Evolutionary conservation across 2,329 filamentous ascomycete species (phyloP).

Genomic region (Microcera coccophila): DNA sequence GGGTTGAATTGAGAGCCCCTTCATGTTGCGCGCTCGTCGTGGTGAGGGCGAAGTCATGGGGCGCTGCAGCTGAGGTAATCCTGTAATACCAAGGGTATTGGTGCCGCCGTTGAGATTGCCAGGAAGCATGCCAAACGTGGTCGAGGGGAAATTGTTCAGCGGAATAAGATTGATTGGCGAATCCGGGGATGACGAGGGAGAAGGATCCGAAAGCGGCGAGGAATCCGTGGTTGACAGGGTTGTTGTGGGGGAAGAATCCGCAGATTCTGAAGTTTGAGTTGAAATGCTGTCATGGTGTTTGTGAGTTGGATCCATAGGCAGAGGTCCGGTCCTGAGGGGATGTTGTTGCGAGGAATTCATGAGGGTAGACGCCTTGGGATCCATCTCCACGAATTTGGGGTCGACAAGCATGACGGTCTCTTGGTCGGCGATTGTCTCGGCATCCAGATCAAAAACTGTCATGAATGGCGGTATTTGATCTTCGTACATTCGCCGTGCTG

Average conservation of each 20-base stretch:
- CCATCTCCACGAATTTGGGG: constrained; percentile 49
- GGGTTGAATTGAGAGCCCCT: constrained; percentile 75
- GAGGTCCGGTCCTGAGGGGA: constrained; percentile 36
- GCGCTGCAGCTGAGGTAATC: constrained; percentile 43
- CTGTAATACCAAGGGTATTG: constrained; percentile 40
- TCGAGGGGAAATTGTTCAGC: constrained; percentile 63
- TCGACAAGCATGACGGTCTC: constrained; percentile 53
- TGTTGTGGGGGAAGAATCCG: constrained; percentile 91
- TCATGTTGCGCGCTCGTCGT: constrained; percentile 74
- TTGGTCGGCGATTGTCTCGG: constrained; percentile 50
- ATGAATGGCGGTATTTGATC: constrained; percentile 72
- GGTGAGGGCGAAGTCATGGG: constrained; percentile 67
- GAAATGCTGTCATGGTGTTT: constrained; percentile 75
- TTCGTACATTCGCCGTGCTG: constrained; percentile 59
- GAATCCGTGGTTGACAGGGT: constrained; percentile 91
- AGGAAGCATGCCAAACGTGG: constrained; percentile 48
- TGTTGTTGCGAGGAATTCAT: constrained; percentile 36
- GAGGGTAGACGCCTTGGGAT: constrained; percentile 37
- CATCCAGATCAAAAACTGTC: constrained; percentile 68
- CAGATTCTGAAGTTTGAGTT: constrained; percentile 74
- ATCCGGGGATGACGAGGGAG: constrained; percentile 87
- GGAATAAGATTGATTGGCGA: constrained; percentile 75
- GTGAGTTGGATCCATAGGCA: constrained; percentile 52
- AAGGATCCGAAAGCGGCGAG: constrained; percentile 82
- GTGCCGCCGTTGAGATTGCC: constrained; percentile 27